These are phyloP conservation scores for Aspergillus tubingensis DNA, from an alignment of 2,329 filamentous ascomycete genomes.

Conservation along the genomic window DNA sequence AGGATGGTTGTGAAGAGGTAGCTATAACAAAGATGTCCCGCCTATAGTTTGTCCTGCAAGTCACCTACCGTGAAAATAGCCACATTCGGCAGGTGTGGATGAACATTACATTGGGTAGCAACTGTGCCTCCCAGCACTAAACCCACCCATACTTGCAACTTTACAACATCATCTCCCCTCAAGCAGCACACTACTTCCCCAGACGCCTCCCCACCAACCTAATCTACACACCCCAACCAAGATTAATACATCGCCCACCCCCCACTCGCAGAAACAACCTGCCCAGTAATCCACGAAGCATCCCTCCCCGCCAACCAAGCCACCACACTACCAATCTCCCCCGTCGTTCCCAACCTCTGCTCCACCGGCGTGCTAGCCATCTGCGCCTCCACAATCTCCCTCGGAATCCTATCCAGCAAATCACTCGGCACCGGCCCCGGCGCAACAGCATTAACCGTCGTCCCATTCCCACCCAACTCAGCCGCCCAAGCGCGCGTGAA, in stretches of 20 bases:
- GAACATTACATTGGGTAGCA: rapidly evolving
- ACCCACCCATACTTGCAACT: too few relatives aligned
- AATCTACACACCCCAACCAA: background rate
- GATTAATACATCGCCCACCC: conserved; percentile 7
- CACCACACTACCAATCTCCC: conserved; percentile 7
- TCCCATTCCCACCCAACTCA: conserved; percentile 58
- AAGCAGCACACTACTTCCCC: background rate
- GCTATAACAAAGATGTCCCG: too few relatives aligned
- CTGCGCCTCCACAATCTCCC: conserved; percentile 50
- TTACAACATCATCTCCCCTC: background rate
- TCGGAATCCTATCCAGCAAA: conserved; percentile 55
- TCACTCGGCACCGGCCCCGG: conserved; percentile 62
- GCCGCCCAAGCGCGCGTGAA: conserved; percentile 61
- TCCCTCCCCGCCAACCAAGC: conserved; percentile 5
- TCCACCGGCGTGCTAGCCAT: conserved; percentile 33
- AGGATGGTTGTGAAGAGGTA: too few relatives aligned
- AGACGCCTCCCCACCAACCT: background rate
- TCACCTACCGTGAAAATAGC: too few relatives aligned
- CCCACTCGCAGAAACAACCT: background rate
- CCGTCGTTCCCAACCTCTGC: background rate
- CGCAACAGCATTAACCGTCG: conserved; percentile 63
- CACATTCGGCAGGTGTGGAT: too few relatives aligned
- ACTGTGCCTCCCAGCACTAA: too few relatives aligned
- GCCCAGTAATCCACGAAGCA: conserved; percentile 6
- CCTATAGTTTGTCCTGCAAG: too few relatives aligned